Evolutionary conservation across 495 filamentous ascomycete genomes (phyloP), one percentile per base, ranked within the genome.

Genomic region (Aspergillus bridgeri): DNA sequence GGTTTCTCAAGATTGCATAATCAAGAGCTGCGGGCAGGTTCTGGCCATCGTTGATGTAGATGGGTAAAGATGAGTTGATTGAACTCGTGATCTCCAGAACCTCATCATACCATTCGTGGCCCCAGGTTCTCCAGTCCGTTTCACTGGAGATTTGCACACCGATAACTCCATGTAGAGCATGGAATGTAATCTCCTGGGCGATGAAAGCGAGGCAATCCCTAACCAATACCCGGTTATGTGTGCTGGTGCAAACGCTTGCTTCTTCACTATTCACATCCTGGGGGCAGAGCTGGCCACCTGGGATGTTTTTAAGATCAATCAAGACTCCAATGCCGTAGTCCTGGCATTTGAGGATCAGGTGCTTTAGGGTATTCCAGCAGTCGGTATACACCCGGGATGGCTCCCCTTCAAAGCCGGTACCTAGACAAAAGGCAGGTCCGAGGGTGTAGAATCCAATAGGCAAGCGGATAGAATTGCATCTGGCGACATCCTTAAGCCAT

Each of bases 371-470:
- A 6, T 57, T 45, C 82, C 82, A 85, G 19, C 80, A 81, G 53
- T 74, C 69, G 45, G 49, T 42, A 62, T 84, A 86, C 7, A 85
- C 75, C 22, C 60, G 43, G 1, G 67, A 56, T 11, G 71, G 65
- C 0, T 65, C 54, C 1, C 64, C 68, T 24, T 73, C 73, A 59
- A 84, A 86, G 9, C 73, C 66, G 1, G 81, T 85, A n/a, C 69
- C 71, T 6, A 64, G 27, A 57, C 71, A 76, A 61, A 75, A 84
- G 17, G 62, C 48, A 0, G 74, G 72, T 0, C 77, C 79, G 13
- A 85, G 73, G 3, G 76, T 81, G 57, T 75, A 84, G 63, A 78
- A 83, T 6, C 82, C 81, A 29, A 86, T 74, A 3, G 83, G 82
- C 1, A 86, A 65, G 17, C 82, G 76, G 50, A 84, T 69, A n/a